Percentiles rank a stretch among this genome's conserved stretches.
Conservation (phyloP, 2,329 filamentous ascomycete species). For the Sphaerulina vaccinii region DNA sequence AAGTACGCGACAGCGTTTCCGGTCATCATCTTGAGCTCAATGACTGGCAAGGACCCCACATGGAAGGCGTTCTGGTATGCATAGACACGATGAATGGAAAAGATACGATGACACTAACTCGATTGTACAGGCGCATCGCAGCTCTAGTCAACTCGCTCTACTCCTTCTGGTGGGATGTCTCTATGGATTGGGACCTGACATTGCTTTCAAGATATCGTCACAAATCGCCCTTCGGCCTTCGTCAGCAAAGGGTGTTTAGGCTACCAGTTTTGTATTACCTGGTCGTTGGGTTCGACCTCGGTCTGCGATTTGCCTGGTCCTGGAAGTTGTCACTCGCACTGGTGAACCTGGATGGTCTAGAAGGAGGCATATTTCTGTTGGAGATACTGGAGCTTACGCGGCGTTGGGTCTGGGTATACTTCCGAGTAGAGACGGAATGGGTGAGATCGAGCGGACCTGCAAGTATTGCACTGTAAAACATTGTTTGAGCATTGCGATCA, state of each 20-base stretch:
- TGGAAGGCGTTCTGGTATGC: slow-evolving; percentile 25
- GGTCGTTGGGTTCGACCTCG: slow-evolving; percentile 74
- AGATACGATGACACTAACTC: neutral
- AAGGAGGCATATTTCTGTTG: slow-evolving; percentile 83
- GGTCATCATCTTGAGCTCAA: slow-evolving; percentile 67
- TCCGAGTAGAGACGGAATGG: slow-evolving; percentile 93
- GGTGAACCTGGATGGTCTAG: slow-evolving; percentile 80
- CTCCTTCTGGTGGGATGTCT: slow-evolving; percentile 98
- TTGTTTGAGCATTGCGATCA: neutral
- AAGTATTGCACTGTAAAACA: slow-evolving; percentile 3
- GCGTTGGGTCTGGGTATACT: slow-evolving; percentile 96
- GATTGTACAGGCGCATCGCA: slow-evolving; percentile 27
- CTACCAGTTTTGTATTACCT: slow-evolving; percentile 75
- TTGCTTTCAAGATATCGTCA: slow-evolving; percentile 66
- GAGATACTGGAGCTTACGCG: slow-evolving; percentile 83
- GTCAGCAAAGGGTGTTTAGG: slow-evolving; percentile 71
- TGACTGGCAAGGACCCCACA: slow-evolving; percentile 22
- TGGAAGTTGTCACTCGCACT: slow-evolving; percentile 81
- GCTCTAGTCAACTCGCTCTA: slow-evolving; percentile 77
- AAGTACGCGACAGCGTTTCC: slow-evolving; percentile 96
- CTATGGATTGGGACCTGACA: slow-evolving; percentile 94
- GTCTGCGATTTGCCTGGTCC: slow-evolving; percentile 86
- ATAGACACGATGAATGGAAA: neutral
- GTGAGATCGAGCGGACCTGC: slow-evolving; percentile 22
- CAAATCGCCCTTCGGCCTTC: slow-evolving; percentile 72